Evolutionary conservation across 1,284 basidiomycete genomes (phyloP).

Genomic region (Ceratobasidium papillatum): DNA sequence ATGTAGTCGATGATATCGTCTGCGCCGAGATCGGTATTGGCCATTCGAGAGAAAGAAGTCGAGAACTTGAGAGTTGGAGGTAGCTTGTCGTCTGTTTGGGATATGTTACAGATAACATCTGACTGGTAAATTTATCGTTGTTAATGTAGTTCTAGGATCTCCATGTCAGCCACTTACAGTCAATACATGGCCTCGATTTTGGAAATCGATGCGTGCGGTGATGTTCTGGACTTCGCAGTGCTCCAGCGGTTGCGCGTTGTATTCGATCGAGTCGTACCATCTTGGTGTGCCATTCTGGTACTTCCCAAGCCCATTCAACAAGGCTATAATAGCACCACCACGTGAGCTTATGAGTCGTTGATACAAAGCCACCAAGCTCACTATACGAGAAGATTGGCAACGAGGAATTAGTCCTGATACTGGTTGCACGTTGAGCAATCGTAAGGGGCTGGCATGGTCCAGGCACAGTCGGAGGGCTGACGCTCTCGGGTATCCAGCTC

Average conservation of each 20-base stretch:
- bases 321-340: too few species aligned
- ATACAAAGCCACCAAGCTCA: not conserved
- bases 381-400: conserved; percentile 35
- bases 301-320: conserved; percentile 26
- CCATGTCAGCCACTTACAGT: conserved; percentile 1
- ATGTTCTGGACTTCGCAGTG: conserved; percentile 36
- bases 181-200: conserved; percentile 14
- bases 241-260: conserved; percentile 13
- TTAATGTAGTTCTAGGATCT: not conserved
- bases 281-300: conserved; percentile 10
- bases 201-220: conserved; percentile 30
- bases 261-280: conserved; percentile 27
- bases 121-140: conserved; percentile 14
- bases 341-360: too few species aligned
- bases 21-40: conserved; percentile 37
- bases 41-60: conserved; percentile 37
- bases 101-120: conserved; percentile 17
- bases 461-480: conserved; percentile 12
- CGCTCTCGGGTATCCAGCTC: conserved; percentile 15
- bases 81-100: not conserved
- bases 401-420: conserved; percentile 30
- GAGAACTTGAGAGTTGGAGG: conserved; percentile 26
- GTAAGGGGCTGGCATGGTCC: conserved; percentile 36
- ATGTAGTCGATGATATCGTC: conserved; percentile 40
- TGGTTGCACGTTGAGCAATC: conserved; percentile 8